Percentiles rank a stretch among this genome's conserved stretches.
These are phyloP conservation scores for Aspergillus avenaceus DNA, from an alignment of 495 filamentous ascomycete species.

Conservation along the genomic window DNA sequence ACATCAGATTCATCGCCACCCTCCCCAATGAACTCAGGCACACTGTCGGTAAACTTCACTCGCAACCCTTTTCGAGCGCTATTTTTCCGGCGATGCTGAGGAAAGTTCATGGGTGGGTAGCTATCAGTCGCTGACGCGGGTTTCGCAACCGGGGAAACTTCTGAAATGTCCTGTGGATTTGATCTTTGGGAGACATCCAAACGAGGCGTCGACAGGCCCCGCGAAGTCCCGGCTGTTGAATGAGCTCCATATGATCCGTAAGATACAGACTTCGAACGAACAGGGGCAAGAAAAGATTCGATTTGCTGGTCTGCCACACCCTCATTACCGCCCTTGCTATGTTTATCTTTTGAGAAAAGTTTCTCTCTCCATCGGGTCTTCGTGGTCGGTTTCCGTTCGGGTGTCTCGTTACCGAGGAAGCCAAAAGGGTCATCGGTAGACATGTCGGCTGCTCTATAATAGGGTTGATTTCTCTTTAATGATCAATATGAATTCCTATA, in stretches of 20 bases:
- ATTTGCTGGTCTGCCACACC: slow-evolving; percentile 38
- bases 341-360: slow-evolving; percentile 43
- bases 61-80: slow-evolving; percentile 56
- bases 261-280: slow-evolving; percentile 21
- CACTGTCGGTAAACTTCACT: slow-evolving; percentile 65
- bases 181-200: slow-evolving; percentile 19
- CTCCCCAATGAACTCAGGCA: slow-evolving; percentile 76
- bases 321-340: slow-evolving; percentile 19
- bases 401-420: slow-evolving; percentile 24
- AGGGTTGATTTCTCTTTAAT: slow-evolving; percentile 6
- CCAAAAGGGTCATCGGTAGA: slow-evolving; percentile 38
- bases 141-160: slow-evolving; percentile 12
- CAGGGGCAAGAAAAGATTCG: slow-evolving; percentile 41
- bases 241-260: slow-evolving; percentile 11
- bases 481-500: slow-evolving; percentile 6
- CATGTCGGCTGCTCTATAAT: slow-evolving; percentile 24
- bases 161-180: slow-evolving; percentile 18
- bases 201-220: slow-evolving; percentile 16
- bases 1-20: slow-evolving; percentile 78
- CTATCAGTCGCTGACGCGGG: slow-evolving; percentile 15
- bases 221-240: slow-evolving; percentile 10
- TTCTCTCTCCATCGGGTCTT: slow-evolving; percentile 47
- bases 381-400: slow-evolving; percentile 34
- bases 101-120: slow-evolving; percentile 6
- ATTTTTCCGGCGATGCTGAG: slow-evolving; percentile 23